phyloP scores from a whole-genome alignment of 371 early-diverging fungal species.

The Mucor lusitanicus region DNA sequence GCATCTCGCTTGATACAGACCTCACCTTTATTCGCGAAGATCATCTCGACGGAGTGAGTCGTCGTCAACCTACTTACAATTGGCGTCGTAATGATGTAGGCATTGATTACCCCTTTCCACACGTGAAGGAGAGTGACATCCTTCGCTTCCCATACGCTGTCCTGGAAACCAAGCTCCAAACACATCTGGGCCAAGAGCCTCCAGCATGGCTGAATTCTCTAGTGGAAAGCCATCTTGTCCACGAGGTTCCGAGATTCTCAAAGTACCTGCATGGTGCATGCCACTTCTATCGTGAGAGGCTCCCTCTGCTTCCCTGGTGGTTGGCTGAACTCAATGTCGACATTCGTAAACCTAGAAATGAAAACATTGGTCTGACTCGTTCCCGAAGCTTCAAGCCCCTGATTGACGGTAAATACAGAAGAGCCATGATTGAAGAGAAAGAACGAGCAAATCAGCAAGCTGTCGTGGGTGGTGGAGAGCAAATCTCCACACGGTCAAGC shows the following conservation, averaged over 20 bases:
- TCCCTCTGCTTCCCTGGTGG: slow-evolving; percentile 50
- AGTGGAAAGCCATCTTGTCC: slow-evolving; percentile 83
- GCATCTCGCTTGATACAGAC: slow-evolving; percentile 96
- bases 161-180: slow-evolving; percentile 94
- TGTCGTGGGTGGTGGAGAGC: slow-evolving; percentile 1
- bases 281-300: slow-evolving; percentile 35
- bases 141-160: slow-evolving; percentile 57
- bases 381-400: slow-evolving; percentile 52
- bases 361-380: slow-evolving; percentile 45
- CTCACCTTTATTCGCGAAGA: slow-evolving; percentile 97
- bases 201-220: slow-evolving; percentile 92
- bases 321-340: slow-evolving; percentile 58
- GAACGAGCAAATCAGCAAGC: slow-evolving; percentile 20
- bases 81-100: slow-evolving; percentile 91
- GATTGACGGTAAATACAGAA: slow-evolving; percentile 48
- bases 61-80: slow-evolving; percentile 62
- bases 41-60: slow-evolving; percentile 59
- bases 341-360: slow-evolving; percentile 55
- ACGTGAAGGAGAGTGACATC: slow-evolving; percentile 77
- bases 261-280: slow-evolving; percentile 95
- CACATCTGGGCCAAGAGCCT: slow-evolving; percentile 78
- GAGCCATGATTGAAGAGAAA: slow-evolving; percentile 40
- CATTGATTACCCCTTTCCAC: slow-evolving; percentile 82
- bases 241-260: slow-evolving; percentile 96
- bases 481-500: neutral